Percentiles rank a stretch among this genome's conserved stretches.
phyloP scores from a whole-genome alignment of 129 eudicot genomes.

The Silybum marianum region DNA sequence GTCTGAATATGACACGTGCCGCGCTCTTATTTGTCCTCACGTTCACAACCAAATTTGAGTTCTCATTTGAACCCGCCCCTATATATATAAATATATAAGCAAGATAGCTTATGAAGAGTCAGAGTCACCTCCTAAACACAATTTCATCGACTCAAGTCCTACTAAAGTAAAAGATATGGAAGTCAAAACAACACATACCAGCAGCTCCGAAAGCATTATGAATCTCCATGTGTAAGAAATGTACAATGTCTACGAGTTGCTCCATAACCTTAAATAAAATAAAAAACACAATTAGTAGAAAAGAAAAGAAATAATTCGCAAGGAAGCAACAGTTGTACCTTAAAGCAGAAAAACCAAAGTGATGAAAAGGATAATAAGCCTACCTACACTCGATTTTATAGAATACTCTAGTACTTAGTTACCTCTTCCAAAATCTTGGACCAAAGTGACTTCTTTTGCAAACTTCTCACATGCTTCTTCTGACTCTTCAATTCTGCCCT shows the following conservation, averaged over 20 bases:
- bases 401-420: slow-evolving; percentile 17
- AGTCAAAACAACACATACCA: slow-evolving; percentile 49
- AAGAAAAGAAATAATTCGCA: neutral
- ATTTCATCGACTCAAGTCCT: neutral
- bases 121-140: slow-evolving; percentile 3
- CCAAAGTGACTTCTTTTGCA: slow-evolving; percentile 94
- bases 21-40: too few species aligned
- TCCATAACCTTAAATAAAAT: slow-evolving; percentile 83
- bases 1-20: too few species aligned
- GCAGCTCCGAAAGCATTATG: slow-evolving; percentile 78
- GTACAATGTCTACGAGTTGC: slow-evolving; percentile 96
- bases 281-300: slow-evolving; percentile 17
- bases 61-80: too few species aligned
- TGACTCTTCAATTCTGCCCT: slow-evolving; percentile 92
- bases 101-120: neutral
- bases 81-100: neutral
- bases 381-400: neutral
- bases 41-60: too few species aligned
- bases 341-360: neutral
- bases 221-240: slow-evolving; percentile 87
- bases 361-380: neutral
- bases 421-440: slow-evolving; percentile 95
- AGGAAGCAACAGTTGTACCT: slow-evolving; percentile 4
- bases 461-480: slow-evolving; percentile 80
- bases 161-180: neutral